These are phyloP conservation scores for Batrachochytrium dendrobatidis DNA, from an alignment of 371 early-diverging fungal species.

Conservation along the genomic window DNA sequence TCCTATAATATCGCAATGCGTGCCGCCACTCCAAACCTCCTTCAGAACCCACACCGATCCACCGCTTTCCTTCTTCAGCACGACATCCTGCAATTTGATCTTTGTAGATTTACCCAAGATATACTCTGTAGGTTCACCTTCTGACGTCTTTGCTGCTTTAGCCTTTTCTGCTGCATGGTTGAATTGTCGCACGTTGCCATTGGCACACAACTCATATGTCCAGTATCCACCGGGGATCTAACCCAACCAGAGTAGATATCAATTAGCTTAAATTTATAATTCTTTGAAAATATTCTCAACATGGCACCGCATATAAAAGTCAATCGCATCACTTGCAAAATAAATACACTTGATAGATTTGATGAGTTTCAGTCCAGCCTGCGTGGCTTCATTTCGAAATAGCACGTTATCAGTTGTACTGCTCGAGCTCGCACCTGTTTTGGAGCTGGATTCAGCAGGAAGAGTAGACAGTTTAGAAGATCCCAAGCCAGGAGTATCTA, in stretches of 20 bases:
- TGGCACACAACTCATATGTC: neutral
- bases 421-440: too few species aligned
- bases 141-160: too few species aligned
- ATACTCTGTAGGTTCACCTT: neutral
- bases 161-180: neutral
- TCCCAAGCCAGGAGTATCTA: too few species aligned
- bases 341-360: neutral
- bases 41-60: neutral
- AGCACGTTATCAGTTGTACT: neutral
- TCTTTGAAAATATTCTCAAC: too few species aligned
- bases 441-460: too few species aligned
- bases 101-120: neutral
- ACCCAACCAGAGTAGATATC: too few species aligned
- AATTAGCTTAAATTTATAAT: too few species aligned
- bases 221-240: neutral
- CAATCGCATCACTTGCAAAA: too few species aligned
- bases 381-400: neutral
- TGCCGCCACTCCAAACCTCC: constrained; percentile 2
- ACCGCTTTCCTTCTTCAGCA: neutral
- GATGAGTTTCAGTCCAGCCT: neutral
- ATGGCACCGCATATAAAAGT: too few species aligned
- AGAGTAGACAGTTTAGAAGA: too few species aligned
- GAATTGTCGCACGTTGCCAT: neutral
- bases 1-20: neutral
- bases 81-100: neutral